Conservation (phyloP, 768 basidiomycete genomes). For the Pholiota molesta region DNA sequence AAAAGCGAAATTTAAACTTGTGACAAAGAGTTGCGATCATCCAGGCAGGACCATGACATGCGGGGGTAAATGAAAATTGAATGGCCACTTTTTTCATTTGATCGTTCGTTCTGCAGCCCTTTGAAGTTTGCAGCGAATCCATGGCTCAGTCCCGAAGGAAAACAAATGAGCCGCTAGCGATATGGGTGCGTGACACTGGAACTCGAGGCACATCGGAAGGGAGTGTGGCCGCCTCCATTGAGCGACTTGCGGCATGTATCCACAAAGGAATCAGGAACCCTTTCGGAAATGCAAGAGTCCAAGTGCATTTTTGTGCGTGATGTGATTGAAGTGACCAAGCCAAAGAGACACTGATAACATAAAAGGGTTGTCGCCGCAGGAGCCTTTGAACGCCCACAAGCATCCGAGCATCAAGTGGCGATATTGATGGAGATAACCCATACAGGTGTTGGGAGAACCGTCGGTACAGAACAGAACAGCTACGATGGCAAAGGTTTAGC, state of each 20-base stretch:
- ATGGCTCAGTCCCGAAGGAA: no score
- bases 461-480: neutral
- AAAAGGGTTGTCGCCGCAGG: neutral
- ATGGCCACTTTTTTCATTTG: neutral
- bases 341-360: neutral
- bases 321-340: no score
- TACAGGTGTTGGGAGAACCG: neutral
- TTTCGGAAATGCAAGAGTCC: no score
- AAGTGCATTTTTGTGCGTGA: no score
- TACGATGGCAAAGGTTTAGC: neutral
- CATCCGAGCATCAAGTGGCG: neutral
- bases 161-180: no score
- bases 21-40: neutral
- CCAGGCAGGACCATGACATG: neutral
- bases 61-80: neutral
- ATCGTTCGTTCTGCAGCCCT: neutral
- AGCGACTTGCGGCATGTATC: neutral
- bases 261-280: neutral
- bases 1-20: no score
- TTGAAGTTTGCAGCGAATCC: no score
- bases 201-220: neutral
- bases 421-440: neutral
- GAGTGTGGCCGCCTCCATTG: neutral
- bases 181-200: neutral
- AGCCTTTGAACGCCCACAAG: neutral